Evolutionary conservation across 441 rosid species (phyloP), one percentile per base, ranked within the genome.

Genomic region (Arabidopsis lyrata): DNA sequence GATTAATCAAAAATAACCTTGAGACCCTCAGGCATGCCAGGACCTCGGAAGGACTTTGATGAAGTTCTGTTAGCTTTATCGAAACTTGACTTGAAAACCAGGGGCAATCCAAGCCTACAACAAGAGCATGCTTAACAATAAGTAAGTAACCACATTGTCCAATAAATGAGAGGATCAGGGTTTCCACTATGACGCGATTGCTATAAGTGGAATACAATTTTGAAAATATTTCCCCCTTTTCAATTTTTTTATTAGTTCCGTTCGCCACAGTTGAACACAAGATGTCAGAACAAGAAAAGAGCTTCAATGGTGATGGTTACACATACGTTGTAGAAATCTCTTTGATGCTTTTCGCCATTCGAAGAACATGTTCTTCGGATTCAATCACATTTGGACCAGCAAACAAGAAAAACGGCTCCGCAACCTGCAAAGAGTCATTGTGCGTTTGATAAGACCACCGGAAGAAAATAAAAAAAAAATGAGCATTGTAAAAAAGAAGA

Each of bases 301-400:
- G 47, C 39, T 66, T 10, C n/a, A 66, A 0, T 9, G 35, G 27
- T 32, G 48, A 58, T 10, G 32, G 11, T 2, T 11, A 42, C 4
- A 66, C 89, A 16, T 73, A 91, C 95, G 84, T 93, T 10, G 85
- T 72, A 8, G 92, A 39, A 14, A 91, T 77, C 6, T 68, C 42
- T 85, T 89, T 93, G 31, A 93, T 80, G 73, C 81, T 84, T 22
- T 74, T 82, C 53, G 98, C 95, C 97, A 93, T 93, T 52, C 69
- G 74, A 41, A 90, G 74, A 79, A 85, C 69, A 76, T 93, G 97
- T 66, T 93, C 94, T 70, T 93, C 97, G 1, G 97, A 90, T 85
- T 93, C 97, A 61, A 90, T 93, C 78, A 90, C 97, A 86, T 90
- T 90, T 78, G 95, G 98, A 58, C 97, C 98, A 1, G 97, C 98